Base-by-base conservation (phyloP, 768 basidiomycete species). In the Panaeolus papilionaceus region DNA sequence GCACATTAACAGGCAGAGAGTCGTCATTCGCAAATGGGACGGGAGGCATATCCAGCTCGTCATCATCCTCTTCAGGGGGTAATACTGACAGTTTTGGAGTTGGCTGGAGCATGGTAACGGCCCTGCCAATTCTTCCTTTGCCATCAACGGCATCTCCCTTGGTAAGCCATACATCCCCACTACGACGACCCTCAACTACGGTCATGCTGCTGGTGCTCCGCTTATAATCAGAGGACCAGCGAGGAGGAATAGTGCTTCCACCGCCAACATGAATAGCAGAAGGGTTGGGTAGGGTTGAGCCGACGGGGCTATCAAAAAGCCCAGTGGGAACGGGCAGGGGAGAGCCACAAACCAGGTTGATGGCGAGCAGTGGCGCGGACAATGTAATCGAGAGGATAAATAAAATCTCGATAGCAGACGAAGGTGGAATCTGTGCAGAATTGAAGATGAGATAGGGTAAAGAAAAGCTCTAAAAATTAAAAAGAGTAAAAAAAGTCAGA, bases 101-200 rank as follows among this genome's bases (percentile, higher is more conserved):
- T 20, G 90, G 85, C 10, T 82, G 77, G 38, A 92, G 82, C 79
- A 92, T 83, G n/a, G 83, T 85, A 37, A 92, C 72, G 2, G 88
- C 88, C 20, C 90, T 86, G 49, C 85, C 81, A 38, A 91, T 70
- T 71, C 88, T 89, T 65, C 79, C 79, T 75, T 88, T 90, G 1
- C 89, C 89, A 62, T 90, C 88, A 23, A 89, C 79, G 7, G 91
- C 91, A 68, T 92, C 87, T n/a, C 91, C 90, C 64, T 89, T 89
- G 12, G 85, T 75, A 70, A 92, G 77, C 92, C 92, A 92, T 37
- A 92, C 87, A 71, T 92, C 91, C 28, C 89, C 89, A 70, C 89
- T 91, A 61, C 89, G 88, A 38, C 89, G 85, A 37, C 86, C 87
- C 75, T 92, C 89, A 23, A 92, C 87, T 45, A 91, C 86, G 20